Base-by-base conservation (phyloP, 2,329 filamentous ascomycete genomes). In the Claviceps spartinae region DNA sequence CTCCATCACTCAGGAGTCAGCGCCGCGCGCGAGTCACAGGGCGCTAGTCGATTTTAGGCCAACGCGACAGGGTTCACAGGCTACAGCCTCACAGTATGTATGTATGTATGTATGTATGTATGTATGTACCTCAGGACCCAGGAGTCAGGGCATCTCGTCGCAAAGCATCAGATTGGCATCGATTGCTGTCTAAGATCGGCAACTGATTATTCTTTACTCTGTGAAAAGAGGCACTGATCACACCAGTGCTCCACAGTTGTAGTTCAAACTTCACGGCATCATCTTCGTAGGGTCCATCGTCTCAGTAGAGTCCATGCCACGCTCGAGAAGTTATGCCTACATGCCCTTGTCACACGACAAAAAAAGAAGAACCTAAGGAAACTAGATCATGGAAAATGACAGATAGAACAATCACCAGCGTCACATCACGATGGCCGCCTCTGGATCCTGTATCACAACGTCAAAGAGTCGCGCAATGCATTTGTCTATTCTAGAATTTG, bases 11-110 rank as follows among this genome's bases (percentile, higher is more conserved):
- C 26, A 20, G 20, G 20, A 2, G 20, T 20, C 20, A 22, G 26
- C 9, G 8, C 9, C 30, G 3, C 30, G 30, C 30, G 30, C 9
- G 9, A 34, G 8, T 34, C 30, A 34, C 30, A 11, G 9, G 52
- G 55, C 42, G 48, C 65, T 67, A 69, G 54, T 48, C 62, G 50
- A 58, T 61, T 14, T 48, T 38, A 47, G 41, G 13, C 13, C 7
- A 20, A 41, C 42, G 8, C 24, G 2, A 6, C 8, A 47, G 24
- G 42, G 59, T 59, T n/a, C 22, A 22, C 22, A 22, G 22, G 22
- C 22, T 1, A 24, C 24, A 24, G 24, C 24, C 24, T 24, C 24
- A 4, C 24, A 22, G 22, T 22, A 22, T 2, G 20, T 22, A 22
- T 3, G 1, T 22, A 22, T 22, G n/a, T n/a, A n/a, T n/a, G n/a